Conservation (phyloP, 164 flowering plant genomes). For the Protea cynaroides region DNA sequence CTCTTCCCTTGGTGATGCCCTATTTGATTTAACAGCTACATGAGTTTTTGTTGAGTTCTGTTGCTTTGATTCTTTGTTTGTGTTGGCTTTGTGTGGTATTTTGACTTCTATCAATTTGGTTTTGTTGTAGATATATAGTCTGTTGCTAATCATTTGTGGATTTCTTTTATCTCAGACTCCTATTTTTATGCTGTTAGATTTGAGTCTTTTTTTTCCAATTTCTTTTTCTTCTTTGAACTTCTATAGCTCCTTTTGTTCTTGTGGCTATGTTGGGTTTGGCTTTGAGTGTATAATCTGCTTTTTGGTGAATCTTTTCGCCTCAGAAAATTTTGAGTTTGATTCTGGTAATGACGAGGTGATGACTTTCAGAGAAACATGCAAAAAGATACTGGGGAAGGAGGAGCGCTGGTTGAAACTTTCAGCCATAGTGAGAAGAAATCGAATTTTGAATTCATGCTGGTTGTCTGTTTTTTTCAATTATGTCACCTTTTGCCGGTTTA, state of each 20-base stretch:
- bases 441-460: neutral
- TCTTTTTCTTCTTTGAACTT: neutral
- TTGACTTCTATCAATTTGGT: too few species aligned
- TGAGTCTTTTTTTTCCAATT: too few species aligned
- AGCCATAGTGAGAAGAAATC: neutral
- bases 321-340: neutral
- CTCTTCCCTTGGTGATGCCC: neutral
- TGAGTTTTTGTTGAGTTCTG: neutral
- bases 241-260: neutral
- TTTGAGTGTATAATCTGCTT: conserved; percentile 1
- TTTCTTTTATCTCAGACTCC: neutral
- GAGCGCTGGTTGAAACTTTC: neutral
- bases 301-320: neutral
- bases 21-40: neutral
- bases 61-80: neutral
- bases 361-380: neutral
- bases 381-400: neutral
- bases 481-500: neutral
- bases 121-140: too few species aligned
- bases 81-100: neutral
- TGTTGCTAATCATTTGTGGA: neutral
- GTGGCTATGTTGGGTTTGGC: neutral
- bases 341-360: neutral
- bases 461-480: neutral
- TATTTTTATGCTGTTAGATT: neutral